A percentile compares a stretch with the other conserved stretches of the same genome.
These are phyloP conservation scores for Aureoboletus auriporus DNA, from an alignment of 768 basidiomycete species.

Conservation along the genomic window DNA sequence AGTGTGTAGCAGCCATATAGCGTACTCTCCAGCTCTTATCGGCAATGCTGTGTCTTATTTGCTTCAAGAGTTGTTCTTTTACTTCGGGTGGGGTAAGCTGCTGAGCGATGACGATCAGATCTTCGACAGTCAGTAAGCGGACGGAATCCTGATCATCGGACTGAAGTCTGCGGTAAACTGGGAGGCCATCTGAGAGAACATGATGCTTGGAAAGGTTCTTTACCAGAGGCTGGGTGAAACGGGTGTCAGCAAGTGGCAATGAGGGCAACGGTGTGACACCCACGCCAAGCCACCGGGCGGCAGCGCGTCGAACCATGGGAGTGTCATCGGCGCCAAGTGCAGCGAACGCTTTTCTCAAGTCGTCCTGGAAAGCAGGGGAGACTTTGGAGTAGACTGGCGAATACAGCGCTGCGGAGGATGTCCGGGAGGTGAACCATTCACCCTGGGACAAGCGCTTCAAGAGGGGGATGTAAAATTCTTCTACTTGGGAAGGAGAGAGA, in stretches of 20 bases:
- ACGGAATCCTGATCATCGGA: conserved; percentile 98
- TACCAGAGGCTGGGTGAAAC: conserved; percentile 58
- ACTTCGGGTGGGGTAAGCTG: conserved; percentile 84
- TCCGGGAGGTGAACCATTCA: conserved; percentile 99
- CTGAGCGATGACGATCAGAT: conserved; percentile 88
- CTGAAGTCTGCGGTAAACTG: conserved; percentile 91
- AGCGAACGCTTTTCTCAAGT: conserved; percentile 81
- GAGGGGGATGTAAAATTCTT: conserved; percentile 89
- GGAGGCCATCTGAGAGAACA: conserved; percentile 81
- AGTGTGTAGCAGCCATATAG: conserved; percentile 98
- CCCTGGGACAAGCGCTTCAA: conserved; percentile 84
- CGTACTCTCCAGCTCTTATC: conserved; percentile 99
- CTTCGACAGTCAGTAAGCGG: conserved; percentile 90
- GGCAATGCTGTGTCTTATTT: conserved; percentile 81
- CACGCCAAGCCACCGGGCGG: conserved; percentile 95
- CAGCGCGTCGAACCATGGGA: conserved; percentile 96
- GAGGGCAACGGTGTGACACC: conserved; percentile 30
- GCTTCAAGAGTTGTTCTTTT: conserved; percentile 82
- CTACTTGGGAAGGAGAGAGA: conserved; percentile 75
- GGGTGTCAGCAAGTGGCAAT: conserved; percentile 10
- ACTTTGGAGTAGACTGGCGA: conserved; percentile 85
- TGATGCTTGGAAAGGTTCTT: conserved; percentile 76
- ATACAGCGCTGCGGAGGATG: conserved; percentile 92
- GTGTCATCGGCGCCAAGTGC: conserved; percentile 90
- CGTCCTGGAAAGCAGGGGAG: conserved; percentile 70